Evolutionary conservation across 1,284 basidiomycete genomes (phyloP), one percentile per base, ranked within the genome.

Genomic region (Takashimella koratensis): DNA sequence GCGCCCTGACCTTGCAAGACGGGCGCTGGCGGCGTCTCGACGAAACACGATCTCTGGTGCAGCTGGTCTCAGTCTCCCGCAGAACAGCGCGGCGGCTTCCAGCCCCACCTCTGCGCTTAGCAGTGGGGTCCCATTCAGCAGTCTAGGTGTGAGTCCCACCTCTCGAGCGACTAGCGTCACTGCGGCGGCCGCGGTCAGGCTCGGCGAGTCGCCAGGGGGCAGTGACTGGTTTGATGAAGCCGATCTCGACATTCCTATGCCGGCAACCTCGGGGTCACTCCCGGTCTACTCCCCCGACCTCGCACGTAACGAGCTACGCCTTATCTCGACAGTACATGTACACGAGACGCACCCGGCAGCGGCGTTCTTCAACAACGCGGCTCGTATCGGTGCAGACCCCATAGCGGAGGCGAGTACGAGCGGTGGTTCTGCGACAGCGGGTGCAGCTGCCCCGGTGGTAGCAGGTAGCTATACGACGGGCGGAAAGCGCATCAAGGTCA

Each of bases 311-410:
- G 68, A 70, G 49, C 47, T 64, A 2, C 53, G 65, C 5, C 51
- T 70, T 6, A 66, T 70, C 16, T 70, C 68, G 3, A 59, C 68
- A 2, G 65, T 66, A 3, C 68, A 70, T 51, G 47, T 70, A 16
- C 60, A 66, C 23, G 41, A 60, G 21, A 59, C 57, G 22, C 68
- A 70, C 47, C 68, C 66, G 3, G 63, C 66, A n/a, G 58, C 66
- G 4, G 60, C 61, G 12, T 65, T 63, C 53, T 68, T 70, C 47
- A 59, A 62, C 26, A 36, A 16, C 30, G 10, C 30, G 10, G 16
- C 8, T 36, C 30, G 30, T 8, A 36, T 36, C 16, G 30, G 16
- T 16, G 16, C 8, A 8, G 30, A 36, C 16, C 10, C 8, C 30
- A 16, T 8, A 36, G 10, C 30, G 10, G 16, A 8, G 16, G 16